Base-by-base conservation (phyloP, 1,139 yeast species). In the Zygoascus hellenicus region DNA sequence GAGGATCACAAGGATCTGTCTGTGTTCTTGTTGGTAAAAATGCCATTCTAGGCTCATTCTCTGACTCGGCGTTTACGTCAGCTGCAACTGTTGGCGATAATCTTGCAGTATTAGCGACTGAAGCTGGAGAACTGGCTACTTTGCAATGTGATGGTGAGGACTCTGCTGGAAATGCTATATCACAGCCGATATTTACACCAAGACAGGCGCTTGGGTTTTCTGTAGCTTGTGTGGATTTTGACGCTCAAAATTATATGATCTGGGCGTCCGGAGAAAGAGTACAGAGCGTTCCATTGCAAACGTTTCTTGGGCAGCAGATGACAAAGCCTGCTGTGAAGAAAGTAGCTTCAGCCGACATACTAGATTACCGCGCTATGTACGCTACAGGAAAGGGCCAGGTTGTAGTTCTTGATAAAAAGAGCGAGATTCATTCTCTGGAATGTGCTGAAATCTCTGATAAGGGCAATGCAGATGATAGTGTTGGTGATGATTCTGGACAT, bases 11-110 rank as follows among this genome's bases (percentile, higher is more conserved):
- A 2, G 54, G 48, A 29, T 50, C 70, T 64, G 32, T 62, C 62
- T 3, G 63, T 60, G 70, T 74, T 5, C 63, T 82, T 13, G 69
- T 70, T 42, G 88, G 89, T 0, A 72, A 81, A 49, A 82, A 77
- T 57, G 79, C 77, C 1, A 66, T 81, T 0, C 62, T 82, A 43
- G 82, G 81, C 0, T 65, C 64, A 9, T 68, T 67, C 40, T 65
- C 79, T 10, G 72, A 72, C 50, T 69, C 72, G 13, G 73, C 70
- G 46, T 81, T 82, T 57, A 67, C 74, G 2, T 67, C 65, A 19
- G 65, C 66, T 1, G 61, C 65, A 17, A 69, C 68, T 34, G 60
- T 56, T 9, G 57, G 59, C 37, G 54, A 58, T 37, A 52, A 78
- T 2, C 31, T 44, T 3, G 43, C 38, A 2, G 54, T 78, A 28